Evolutionary conservation across 768 basidiomycete genomes (phyloP).

Genomic region (Tulasnella sp.): DNA sequence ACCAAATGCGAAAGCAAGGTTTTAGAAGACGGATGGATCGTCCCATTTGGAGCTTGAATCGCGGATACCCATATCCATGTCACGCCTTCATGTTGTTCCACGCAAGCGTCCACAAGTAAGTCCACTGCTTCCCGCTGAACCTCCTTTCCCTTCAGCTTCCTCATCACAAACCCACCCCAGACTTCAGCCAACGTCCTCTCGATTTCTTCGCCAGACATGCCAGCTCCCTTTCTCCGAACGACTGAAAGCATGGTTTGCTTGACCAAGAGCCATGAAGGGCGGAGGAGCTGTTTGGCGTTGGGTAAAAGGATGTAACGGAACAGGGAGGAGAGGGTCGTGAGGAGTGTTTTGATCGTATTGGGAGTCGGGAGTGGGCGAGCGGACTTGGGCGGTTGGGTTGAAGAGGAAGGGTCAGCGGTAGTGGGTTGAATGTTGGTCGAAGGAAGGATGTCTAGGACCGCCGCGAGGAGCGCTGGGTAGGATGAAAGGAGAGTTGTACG

Average conservation of each 20-base stretch:
- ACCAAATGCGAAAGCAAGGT: conserved; percentile 51
- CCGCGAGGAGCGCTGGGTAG: conserved; percentile 52
- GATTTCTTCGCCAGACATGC: conserved; percentile 58
- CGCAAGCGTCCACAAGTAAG: conserved; percentile 44
- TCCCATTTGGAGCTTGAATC: conserved; percentile 56
- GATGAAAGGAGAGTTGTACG: conserved; percentile 68
- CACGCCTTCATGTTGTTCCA: conserved; percentile 54
- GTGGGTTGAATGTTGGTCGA: conserved; percentile 28
- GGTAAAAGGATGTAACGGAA: conserved; percentile 62
- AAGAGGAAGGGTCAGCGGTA: conserved; percentile 19
- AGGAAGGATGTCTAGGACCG: conserved; percentile 50
- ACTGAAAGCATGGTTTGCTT: conserved; percentile 17
- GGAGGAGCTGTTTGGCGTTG: conserved; percentile 15
- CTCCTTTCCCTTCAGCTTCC: conserved; percentile 34
- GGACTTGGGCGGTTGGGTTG: not conserved
- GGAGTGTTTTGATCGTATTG: conserved; percentile 55
- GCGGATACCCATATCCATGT: conserved; percentile 75
- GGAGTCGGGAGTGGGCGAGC: conserved; percentile 47
- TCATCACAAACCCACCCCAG: conserved; percentile 56
- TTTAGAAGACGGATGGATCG: conserved; percentile 26
- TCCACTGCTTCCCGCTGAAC: conserved; percentile 55
- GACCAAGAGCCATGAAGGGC: conserved; percentile 5
- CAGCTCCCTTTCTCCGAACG: conserved; percentile 50
- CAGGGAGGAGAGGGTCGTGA: conserved; percentile 63
- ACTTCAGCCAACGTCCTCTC: conserved; percentile 79